Percentiles rank a stretch among this genome's conserved stretches.
Evolutionary conservation across 2,329 filamentous ascomycete species (phyloP).

Genomic region (Grosmannia clavigera): DNA sequence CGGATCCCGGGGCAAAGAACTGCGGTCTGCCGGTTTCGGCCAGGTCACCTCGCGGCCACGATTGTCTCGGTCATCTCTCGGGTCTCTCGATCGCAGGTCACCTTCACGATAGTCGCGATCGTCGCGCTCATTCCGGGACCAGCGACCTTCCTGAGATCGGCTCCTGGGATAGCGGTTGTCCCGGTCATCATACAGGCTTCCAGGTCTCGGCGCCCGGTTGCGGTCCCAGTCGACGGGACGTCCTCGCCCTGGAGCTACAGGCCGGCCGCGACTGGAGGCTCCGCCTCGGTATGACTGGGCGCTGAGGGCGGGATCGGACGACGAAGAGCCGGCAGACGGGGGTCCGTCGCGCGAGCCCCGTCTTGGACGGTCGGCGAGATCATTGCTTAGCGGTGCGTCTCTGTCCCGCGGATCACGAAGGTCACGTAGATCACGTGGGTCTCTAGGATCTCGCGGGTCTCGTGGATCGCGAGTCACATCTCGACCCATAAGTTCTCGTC

Average conservation of each 20-base stretch:
- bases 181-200: slow-evolving; percentile 39
- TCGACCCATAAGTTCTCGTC: slow-evolving; percentile 3
- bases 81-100: slow-evolving; percentile 22
- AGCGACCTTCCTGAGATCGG: slow-evolving; percentile 52
- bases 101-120: slow-evolving; percentile 31
- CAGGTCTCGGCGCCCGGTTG: slow-evolving; percentile 35
- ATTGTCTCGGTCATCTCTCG: slow-evolving; percentile 25
- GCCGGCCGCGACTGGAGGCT: slow-evolving; percentile 41
- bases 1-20: slow-evolving; percentile 33
- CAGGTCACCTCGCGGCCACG: slow-evolving; percentile 36
- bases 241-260: slow-evolving; percentile 4
- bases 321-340: slow-evolving; percentile 56
- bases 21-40: slow-evolving; percentile 35
- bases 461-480: slow-evolving; percentile 45
- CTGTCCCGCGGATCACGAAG: slow-evolving; percentile 47
- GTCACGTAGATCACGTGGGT: slow-evolving; percentile 16
- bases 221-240: slow-evolving; percentile 40
- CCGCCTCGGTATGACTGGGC: slow-evolving; percentile 42
- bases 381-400: slow-evolving; percentile 48
- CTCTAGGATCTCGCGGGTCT: slow-evolving; percentile 21
- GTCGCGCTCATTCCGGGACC: slow-evolving; percentile 35
- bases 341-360: slow-evolving; percentile 62
- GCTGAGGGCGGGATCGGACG: slow-evolving; percentile 53
- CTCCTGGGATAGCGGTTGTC: slow-evolving; percentile 51
- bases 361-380: slow-evolving; percentile 49